Base-by-base conservation (phyloP, 1,284 basidiomycete species). In the Pseudozyma hubeiensis region DNA sequence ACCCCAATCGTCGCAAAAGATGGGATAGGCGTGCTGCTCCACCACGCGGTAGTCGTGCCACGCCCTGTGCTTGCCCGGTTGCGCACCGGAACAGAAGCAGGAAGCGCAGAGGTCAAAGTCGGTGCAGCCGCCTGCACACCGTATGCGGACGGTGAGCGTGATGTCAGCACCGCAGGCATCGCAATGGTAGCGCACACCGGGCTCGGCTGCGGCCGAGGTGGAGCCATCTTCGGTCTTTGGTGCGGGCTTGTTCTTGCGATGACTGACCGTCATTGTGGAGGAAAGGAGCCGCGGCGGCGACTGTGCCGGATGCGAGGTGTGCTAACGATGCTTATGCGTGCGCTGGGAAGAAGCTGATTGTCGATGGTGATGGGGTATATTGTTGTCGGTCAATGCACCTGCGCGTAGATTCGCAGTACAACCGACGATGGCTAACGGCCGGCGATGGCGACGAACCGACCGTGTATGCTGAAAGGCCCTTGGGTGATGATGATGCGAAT, bases 1-100 rank as follows among this genome's bases (percentile, higher is more conserved):
- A 37, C 95, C 96, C 96, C 96, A 99, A 83, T 97, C 94, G 66
- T 92, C 90, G 13, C 90, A 89, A 81, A 97, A 97, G 81, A 99
- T 97, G 5, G 96, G 96, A 84, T 96, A 94, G 8, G 96, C 93
- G 79, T 97, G 89, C 87, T 97, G 94, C 93, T 97, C 84, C 69
- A 98, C 92, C 56, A 99, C 91, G 60, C 94, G 92, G 85, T 99
- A 99, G 60, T 91, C 87, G 86, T 99, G 97, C 77, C 90, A 90
- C 57, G 92, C 90, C 84, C 92, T 93, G 84, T 99, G 96, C 68
- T 89, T 89, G 47, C 88, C 90, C 57, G 94, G 92, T 83, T 97
- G 93, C 84, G 92, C 93, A 17, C 96, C 97, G 50, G 90, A 89
- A 81, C 92, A 94, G 85, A 98, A 98, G 86, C 96, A 99, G 53